Evolutionary conservation across 306 rosid species (phyloP).

Genomic region (Lathyrus sativus): DNA sequence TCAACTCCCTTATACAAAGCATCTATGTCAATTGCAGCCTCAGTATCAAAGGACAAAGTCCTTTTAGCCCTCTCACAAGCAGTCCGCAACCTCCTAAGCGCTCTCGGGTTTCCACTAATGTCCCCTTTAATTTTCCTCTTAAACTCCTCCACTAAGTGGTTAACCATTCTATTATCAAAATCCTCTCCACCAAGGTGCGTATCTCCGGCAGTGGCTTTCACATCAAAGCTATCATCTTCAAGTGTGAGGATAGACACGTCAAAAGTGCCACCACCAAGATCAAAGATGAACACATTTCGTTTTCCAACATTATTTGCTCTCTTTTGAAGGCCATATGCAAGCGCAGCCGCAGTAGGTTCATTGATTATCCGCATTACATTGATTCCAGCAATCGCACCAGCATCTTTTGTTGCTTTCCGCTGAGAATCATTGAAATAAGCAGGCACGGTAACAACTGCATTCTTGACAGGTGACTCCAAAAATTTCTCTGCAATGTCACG

Average conservation of each 20-base stretch:
- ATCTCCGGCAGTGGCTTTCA: slow-evolving; percentile 22
- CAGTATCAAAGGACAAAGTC: not conserved
- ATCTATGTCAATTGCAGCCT: not conserved
- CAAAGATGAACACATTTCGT: slow-evolving; percentile 42
- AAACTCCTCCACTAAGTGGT: not conserved
- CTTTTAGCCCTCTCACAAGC: not conserved
- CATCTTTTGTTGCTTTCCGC: slow-evolving; percentile 36
- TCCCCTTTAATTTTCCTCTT: not conserved
- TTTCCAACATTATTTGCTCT: slow-evolving; percentile 32
- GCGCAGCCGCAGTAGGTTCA: slow-evolving; percentile 51
- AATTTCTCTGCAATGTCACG: slow-evolving; percentile 51
- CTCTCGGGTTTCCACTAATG: not conserved
- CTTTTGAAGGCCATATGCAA: slow-evolving; percentile 63
- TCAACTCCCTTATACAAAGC: not conserved
- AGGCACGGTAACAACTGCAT: slow-evolving; percentile 59
- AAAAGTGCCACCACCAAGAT: slow-evolving; percentile 57
- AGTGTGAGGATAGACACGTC: slow-evolving; percentile 61
- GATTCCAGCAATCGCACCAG: slow-evolving; percentile 43
- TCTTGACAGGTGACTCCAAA: slow-evolving; percentile 34
- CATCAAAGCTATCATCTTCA: not conserved
- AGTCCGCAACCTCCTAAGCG: not conserved
- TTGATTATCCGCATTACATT: slow-evolving; percentile 50
- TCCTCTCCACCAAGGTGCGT: not conserved
- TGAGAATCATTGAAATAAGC: slow-evolving; percentile 61
- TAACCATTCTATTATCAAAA: not conserved